Evolutionary conservation across 2,329 filamentous ascomycete species (phyloP), one percentile per base, ranked within the genome.

Genomic region (Epichloe bromicola): DNA sequence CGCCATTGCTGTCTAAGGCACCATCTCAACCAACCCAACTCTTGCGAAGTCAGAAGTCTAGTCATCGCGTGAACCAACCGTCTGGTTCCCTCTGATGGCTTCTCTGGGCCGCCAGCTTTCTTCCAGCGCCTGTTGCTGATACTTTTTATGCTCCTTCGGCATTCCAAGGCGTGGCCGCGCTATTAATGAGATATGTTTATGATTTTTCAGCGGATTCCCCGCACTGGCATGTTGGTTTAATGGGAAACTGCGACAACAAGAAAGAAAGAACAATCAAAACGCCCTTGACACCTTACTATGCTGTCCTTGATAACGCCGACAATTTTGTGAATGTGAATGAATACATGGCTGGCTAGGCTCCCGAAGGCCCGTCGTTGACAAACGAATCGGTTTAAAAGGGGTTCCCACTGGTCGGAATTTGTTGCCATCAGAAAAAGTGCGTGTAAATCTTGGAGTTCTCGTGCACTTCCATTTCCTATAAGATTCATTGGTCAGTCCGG

Each of bases 391-490:
- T 55, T 59, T 57, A 53, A 56, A 52, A 59, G 55, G 54, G 57
- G 58, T 51, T 50, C 36, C 36, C 50, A 36, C 34, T 51, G 39
- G 58, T 49, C 56, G 40, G 33, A 10, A 20, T 53, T 60, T 54
- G 57, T 54, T 57, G 57, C 76, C 71, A 70, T 91, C 80, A 98
- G 77, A 98, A 97, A 79, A 98, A 98, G 78, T 98, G 93, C 61
- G 93, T 98, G 76, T 98, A 96, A 64, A 96, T 90, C 74, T 97
- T 98, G 59, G 93, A 97, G 67, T 85, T 88, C 71, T 97, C 93
- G 68, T 98, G 93, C 62, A 98, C 93, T 75, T 97, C 93, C 93
- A 98, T 98, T 74, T 98, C 93, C 93, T 97, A 55, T 39, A 34
- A 3, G 15, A 33, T 44, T 15, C 15, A 34, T 17, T 14, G 50